Evolutionary conservation across 768 basidiomycete species (phyloP), one percentile per base, ranked within the genome.

Genomic region (Psilocybe sp.): DNA sequence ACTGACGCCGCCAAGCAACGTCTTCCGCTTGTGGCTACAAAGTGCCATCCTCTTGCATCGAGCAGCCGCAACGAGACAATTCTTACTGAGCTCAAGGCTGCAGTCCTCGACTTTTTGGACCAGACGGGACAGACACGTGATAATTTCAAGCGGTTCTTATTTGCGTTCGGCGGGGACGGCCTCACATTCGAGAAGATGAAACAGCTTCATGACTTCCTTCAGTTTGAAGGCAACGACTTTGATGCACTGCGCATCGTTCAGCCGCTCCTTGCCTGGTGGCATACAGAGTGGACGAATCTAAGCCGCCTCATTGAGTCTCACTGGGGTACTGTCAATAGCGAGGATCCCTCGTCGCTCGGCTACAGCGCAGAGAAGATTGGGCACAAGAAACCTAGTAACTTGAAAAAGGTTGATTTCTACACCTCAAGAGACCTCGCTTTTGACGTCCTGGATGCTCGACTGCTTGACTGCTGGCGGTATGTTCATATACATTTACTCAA

Each of bases 401-500:
- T 69, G 14, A 68, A 66, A 49, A 69, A 70, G 49, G 64, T 68
- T 2, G 67, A 69, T 40, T 70, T 61, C 45, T 66, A 68, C 38
- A 57, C 57, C 0, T 39, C 40, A 4, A 16, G 44, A 0, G 60
- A 70, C n/a, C 46, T 69, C 0, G 39, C 53, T 0, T 56, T 62
- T 37, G 49, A 62, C 1, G 59, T 69, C 5, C 55, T 69, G 11
- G 65, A 69, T 40, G 59, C 49, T 0, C 60, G 63, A 1, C 64
- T 70, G 18, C 59, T 69, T 4, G 66, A 71, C 38, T 70, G 69
- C 42, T 71, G 66, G 67, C n/a, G 63, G 68, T 68, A 19, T 40
- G 33, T 46, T 14, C 3, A 14, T n/a, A n/a, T n/a, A n/a, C n/a
- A 18, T 46, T 36, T 31, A 14, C 11, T 28, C 32, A 35, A 7